These are phyloP conservation scores for Ustulina deusta DNA, from an alignment of 2,329 filamentous ascomycete genomes.

Conservation along the genomic window DNA sequence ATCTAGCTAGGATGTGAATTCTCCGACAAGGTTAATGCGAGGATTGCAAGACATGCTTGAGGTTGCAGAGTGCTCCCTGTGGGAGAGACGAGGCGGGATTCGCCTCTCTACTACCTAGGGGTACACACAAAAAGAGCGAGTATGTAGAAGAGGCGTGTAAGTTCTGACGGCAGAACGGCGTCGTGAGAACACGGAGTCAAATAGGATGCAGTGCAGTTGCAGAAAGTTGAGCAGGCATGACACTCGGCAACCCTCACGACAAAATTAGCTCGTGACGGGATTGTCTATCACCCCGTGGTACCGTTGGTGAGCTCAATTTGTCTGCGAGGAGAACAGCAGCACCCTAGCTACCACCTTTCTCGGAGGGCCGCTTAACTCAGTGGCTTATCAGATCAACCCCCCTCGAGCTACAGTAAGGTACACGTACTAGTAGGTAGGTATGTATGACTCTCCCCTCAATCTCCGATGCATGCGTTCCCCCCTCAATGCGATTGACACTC, in stretches of 20 bases:
- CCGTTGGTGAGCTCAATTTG: constrained; percentile 17
- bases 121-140: background rate
- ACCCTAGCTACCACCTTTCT: constrained; percentile 14
- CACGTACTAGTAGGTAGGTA: background rate
- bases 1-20: constrained; percentile 27
- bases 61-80: constrained; percentile 12
- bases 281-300: constrained; percentile 18
- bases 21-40: constrained; percentile 37
- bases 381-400: constrained; percentile 33
- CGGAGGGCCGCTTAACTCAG: constrained; percentile 20
- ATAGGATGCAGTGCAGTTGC: constrained; percentile 7
- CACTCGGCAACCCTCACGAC: constrained; percentile 11
- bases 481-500: constrained; percentile 31
- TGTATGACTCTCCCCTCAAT: constrained; percentile 31
- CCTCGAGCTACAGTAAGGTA: constrained; percentile 32
- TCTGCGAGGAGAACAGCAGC: constrained; percentile 24
- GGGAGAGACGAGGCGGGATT: constrained; percentile 23
- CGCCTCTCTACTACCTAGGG: background rate
- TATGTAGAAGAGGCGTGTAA: background rate
- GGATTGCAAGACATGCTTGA: constrained; percentile 21
- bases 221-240: constrained; percentile 18
- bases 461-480: constrained; percentile 37
- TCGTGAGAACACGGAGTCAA: constrained; percentile 1
- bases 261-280: constrained; percentile 26
- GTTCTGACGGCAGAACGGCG: background rate